Evolutionary conservation across 2,329 filamentous ascomycete species (phyloP).

Genomic region (Fusarium begoniae): DNA sequence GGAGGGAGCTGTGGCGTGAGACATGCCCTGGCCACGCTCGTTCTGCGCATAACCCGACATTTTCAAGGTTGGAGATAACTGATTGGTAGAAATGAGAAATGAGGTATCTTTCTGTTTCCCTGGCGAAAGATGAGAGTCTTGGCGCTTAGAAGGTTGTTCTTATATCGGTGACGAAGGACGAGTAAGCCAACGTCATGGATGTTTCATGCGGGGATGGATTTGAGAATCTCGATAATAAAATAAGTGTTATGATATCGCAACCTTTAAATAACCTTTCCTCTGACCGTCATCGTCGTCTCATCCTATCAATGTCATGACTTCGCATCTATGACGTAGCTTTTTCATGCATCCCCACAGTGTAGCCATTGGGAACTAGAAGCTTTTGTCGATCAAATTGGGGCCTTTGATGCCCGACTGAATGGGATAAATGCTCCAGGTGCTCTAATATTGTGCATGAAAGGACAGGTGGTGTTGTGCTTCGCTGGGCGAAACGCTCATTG

Average conservation of each 20-base stretch:
- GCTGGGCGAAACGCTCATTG: no score
- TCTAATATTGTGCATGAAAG: no score
- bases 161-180: neutral
- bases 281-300: neutral
- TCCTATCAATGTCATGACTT: neutral
- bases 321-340: constrained; percentile 5
- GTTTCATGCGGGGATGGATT: neutral
- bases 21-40: constrained; percentile 25
- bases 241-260: neutral
- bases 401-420: neutral
- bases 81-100: no score
- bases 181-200: neutral
- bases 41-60: constrained; percentile 19
- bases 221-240: neutral
- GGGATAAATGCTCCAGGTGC: neutral
- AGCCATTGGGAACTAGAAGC: neutral
- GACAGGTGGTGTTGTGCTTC: neutral
- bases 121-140: neutral
- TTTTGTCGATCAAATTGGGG: neutral
- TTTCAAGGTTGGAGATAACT: neutral
- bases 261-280: neutral
- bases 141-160: no score
- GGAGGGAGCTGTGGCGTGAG: constrained; percentile 33
- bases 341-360: neutral
- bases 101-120: neutral